These are phyloP conservation scores for Spathaspora sp. DNA, from an alignment of 1,139 yeast genomes.

Conservation along the genomic window DNA sequence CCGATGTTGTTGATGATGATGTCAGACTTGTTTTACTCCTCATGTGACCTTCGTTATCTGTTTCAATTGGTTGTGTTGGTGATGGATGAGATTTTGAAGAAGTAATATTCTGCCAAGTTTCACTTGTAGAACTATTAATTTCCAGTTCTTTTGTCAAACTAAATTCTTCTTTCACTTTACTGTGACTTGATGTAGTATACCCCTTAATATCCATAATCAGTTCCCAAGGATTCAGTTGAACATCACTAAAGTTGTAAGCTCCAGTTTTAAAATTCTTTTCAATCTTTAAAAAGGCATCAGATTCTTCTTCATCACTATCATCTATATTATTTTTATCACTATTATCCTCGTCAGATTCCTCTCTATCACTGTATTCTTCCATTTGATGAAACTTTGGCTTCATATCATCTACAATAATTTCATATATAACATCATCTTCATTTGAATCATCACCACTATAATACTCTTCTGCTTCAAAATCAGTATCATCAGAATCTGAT, in stretches of 20 bases:
- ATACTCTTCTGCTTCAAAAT: constrained; percentile 2
- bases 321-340: too few species aligned
- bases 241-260: background rate
- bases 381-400: background rate
- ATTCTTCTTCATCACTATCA: background rate
- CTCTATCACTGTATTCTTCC: background rate
- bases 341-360: background rate
- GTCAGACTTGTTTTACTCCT: too few species aligned
- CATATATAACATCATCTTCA: constrained; percentile 4
- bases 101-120: too few species aligned
- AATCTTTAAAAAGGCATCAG: background rate
- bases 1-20: too few species aligned
- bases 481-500: background rate
- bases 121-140: too few species aligned
- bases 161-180: too few species aligned
- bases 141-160: too few species aligned
- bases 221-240: background rate
- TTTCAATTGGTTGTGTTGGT: too few species aligned
- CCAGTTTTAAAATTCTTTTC: background rate
- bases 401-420: background rate
- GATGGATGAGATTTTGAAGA: too few species aligned
- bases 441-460: background rate
- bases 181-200: background rate
- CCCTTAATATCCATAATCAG: background rate
- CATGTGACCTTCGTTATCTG: too few species aligned